Base-by-base conservation (phyloP, 768 basidiomycete genomes). In the Hericium erinaceus region DNA sequence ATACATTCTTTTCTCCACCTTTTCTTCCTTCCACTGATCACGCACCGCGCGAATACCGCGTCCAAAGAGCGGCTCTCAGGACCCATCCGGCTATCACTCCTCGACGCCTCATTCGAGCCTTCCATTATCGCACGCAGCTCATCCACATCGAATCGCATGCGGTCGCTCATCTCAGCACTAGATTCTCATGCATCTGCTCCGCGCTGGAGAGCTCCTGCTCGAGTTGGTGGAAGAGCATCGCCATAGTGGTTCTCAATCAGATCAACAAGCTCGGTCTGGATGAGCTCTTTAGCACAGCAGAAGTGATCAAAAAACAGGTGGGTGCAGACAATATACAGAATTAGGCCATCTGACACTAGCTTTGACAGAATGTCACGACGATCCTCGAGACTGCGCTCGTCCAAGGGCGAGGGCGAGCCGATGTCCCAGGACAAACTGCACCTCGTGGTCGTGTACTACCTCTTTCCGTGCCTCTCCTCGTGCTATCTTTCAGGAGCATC, bases 251-350 rank as follows among this genome's bases (percentile, higher is more conserved):
- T 10, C 75, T 99, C 33, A 93, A 95, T 68, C 86, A 97, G 41
- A 97, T 99, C 75, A 98, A 98, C 74, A 85, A 85, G 58, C 83
- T 97, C 38, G 92, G 91, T 4, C 78, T 99, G 33, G 97, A 99
- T 69, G 95, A 95, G 66, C 77, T 98, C n/a, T 98, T 97, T 74
- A 94, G 94, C 66, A 85, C 86, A 28, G 97, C 98, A 75, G 97
- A 99, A 70, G 83, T 85, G 6, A 89, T 90, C 61, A 78, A 79
- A 24, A 93, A 92, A 68, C 92, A 92, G 77, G 90, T 89, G 63
- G 54, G 71, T 22, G 22, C 22, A 22, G 22, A 22, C 22, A 2
- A 22, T 22, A 22, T 22, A 22, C 22, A 22, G 2, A 2, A 1
- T 22, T 22, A 22, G 22, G 22, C 22, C 22, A 22, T 22, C 22